Percentiles rank a stretch among this genome's conserved stretches.
These are phyloP conservation scores for Hypoxylon sp. DNA, from an alignment of 2,329 filamentous ascomycete species.

Conservation along the genomic window DNA sequence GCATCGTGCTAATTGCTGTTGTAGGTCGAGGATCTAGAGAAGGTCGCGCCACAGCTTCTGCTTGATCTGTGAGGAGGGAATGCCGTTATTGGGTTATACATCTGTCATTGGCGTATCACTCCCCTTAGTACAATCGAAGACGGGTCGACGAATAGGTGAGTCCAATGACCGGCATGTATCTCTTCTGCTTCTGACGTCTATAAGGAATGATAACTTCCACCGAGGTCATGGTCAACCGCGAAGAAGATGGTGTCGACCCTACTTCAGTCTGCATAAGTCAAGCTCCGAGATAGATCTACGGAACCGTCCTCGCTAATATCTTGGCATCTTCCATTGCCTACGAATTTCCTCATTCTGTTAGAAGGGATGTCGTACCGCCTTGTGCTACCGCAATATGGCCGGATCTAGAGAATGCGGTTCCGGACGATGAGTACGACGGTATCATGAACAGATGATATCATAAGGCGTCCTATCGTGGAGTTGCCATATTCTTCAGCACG, in stretches of 20 bases:
- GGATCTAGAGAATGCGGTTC: no score
- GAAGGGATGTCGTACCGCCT: no score
- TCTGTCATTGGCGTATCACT: no score
- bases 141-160: no score
- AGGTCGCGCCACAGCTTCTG: constrained; percentile 82
- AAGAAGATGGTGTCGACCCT: neutral
- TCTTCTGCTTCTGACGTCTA: constrained; percentile 3
- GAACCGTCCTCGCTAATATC: constrained; percentile 6
- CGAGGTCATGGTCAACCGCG: constrained; percentile 17
- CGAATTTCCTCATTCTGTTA: constrained; percentile 8
- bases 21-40: constrained; percentile 90
- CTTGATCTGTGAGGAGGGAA: constrained; percentile 74
- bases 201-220: constrained; percentile 5
- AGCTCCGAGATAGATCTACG: constrained; percentile 24
- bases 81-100: neutral
- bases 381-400: no score
- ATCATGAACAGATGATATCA: no score
- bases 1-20: no score
- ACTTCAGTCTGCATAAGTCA: constrained; percentile 10
- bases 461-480: neutral
- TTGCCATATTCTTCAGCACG: neutral
- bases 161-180: constrained; percentile 12
- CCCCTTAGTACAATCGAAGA: no score
- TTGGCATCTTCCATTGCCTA: constrained; percentile 18
- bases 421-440: no score